Base-by-base conservation (phyloP, 2,329 filamentous ascomycete genomes). In the Cladobotryum protrusum region DNA sequence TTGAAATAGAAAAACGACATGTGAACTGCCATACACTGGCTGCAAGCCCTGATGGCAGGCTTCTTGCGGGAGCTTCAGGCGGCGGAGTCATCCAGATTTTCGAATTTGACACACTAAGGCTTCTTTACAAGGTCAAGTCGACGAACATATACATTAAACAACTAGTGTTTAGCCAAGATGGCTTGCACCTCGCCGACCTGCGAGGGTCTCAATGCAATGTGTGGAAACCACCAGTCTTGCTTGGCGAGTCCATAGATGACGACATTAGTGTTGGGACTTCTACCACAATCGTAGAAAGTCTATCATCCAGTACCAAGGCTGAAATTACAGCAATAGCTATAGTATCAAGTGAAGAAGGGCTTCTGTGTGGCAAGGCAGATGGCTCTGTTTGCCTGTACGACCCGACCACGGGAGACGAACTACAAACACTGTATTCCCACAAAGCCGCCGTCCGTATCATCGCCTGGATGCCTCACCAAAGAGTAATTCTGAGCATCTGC, bases 351-450 rank as follows among this genome's bases (percentile, higher is more conserved):
- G 53, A 40, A 5, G 57, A 61, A 4, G 52, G 62, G 15, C 46
- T 65, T 11, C 62, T 70, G 47, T 69, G 67, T 40, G 68, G 68
- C 29, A 67, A 65, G 43, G 59, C 65, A 48, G 63, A 71, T 50
- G 68, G 67, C 14, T 59, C 61, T 1, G 61, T 72, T 29, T 57
- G 50, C 14, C 34, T 66, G 1, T 68, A 69, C 47, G 53, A 60
- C 20, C 42, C 56, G 18, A 58, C 53, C 42, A 66, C 54, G 14
- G 65, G 59, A 29, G 42, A 24, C 8, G 51, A 56, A 33, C 41
- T 64, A 35, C 42, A 54, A 20, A 58, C 48, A 17, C 58, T 68
- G 17, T 65, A 63, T 49, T 52, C 44, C 24, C 66, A 68, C 50
- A 61, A 63, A 49, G 59, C 52, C 2, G 41, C 57, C 9, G 54